Evolutionary conservation across 139 green algal species (phyloP), one percentile per base, ranked within the genome.

Genomic region (Trebouxia sp.): DNA sequence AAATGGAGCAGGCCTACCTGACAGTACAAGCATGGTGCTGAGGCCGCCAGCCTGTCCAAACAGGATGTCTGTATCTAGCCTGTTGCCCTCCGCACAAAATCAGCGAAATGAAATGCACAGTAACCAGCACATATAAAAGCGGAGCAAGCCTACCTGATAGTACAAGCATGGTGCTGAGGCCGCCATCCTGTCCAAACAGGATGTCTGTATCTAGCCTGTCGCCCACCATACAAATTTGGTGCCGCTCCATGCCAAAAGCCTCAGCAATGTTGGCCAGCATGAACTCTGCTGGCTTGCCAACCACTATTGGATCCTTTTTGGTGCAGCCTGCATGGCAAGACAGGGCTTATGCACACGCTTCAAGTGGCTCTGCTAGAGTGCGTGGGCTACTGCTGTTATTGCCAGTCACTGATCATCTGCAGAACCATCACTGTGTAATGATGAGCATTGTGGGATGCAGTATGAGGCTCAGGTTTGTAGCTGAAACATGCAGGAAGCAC

Each of bases 171-270:
- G 95, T 98, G 26, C 88, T 89, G 6, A 97, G 90, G 14, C 97
- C 96, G 28, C 96, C 96, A 66, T 98, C 93, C 89, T 98, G 93
- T 43, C 97, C 97, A 86, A 99, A 99, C 69, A 97, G 85, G 78
- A 99, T 97, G 87, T 99, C 97, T 0, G 97, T 99, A 90, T 99
- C 97, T 56, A 99, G 94, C 37, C 97, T 88, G 87, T 99, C 97
- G 11, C 97, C 97, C 50, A 98, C 94, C 95, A 99, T 99, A 92
- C 94, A 98, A 83, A 99, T 99, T 88, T 99, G 88, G 37, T 92
- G 78, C 32, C 88, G 88, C 50, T 88, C 38, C 78, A 97, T 85
- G 14, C 82, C 83, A 76, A 92, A 93, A 51, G 88, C 87, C 42
- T 87, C 67, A 5, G 92, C 92, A 66, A 99, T 99, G 91, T 98